Percentiles rank a stretch among this genome's conserved stretches.
Conservation (phyloP, 192 early-diverging fungal species). For the Coemansia umbellata region DNA sequence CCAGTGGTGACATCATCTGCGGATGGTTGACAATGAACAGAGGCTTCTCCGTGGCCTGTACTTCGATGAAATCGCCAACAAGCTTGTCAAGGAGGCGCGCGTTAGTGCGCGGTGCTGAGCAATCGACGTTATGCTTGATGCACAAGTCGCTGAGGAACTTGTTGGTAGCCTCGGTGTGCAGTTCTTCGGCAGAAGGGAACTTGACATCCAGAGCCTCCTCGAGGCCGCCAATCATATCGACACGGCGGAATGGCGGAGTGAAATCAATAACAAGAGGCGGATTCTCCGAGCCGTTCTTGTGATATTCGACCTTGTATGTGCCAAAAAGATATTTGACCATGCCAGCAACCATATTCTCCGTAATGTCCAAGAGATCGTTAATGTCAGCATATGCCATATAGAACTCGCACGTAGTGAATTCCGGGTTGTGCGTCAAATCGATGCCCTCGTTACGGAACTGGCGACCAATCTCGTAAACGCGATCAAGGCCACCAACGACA, state of each 20-base stretch:
- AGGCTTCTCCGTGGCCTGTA: conserved; percentile 72
- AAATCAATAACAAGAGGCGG: conserved; percentile 87
- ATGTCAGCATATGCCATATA: conserved; percentile 99
- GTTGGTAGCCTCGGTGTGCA: conserved; percentile 77
- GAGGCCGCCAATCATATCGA: conserved; percentile 90
- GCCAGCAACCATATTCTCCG: conserved; percentile 79
- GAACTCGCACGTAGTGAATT: conserved; percentile 99
- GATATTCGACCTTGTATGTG: conserved; percentile 87
- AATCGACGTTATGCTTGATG: conserved; percentile 93
- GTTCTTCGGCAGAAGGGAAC: conserved; percentile 83
- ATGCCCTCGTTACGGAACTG: conserved; percentile 99
- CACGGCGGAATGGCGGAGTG: conserved; percentile 89
- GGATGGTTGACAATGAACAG: conserved; percentile 97
- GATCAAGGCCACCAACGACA: conserved; percentile 95
- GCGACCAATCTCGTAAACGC: conserved; percentile 98
- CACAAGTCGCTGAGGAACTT: conserved; percentile 92
- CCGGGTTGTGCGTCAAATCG: conserved; percentile 99
- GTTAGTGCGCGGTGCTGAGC: conserved; percentile 87
- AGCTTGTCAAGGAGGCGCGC: conserved; percentile 95
- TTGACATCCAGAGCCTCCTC: conserved; percentile 86
- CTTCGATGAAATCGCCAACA: conserved; percentile 79
- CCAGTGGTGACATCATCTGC: conserved; percentile 98
- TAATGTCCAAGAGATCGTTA: conserved; percentile 94
- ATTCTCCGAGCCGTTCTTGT: conserved; percentile 84
- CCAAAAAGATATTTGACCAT: conserved; percentile 95